phyloP scores from a whole-genome alignment of 202 grass and related monocot species.

The Zoysia matrella region DNA sequence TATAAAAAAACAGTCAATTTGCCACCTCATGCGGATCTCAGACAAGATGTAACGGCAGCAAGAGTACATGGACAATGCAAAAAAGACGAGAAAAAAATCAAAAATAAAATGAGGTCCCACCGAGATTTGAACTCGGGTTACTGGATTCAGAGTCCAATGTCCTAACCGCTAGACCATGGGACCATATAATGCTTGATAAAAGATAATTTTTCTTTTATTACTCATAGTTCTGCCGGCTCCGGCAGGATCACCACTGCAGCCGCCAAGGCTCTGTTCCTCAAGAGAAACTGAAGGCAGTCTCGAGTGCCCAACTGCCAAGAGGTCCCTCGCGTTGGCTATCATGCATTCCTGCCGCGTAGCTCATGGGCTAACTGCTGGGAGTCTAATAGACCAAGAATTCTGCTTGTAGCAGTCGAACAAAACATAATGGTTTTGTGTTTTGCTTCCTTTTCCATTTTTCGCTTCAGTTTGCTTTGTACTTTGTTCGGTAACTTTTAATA shows the following conservation, averaged over 20 bases:
- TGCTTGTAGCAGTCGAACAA: background rate
- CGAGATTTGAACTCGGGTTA: no score
- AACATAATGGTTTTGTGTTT: no score
- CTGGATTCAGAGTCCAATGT: background rate
- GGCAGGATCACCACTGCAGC: no score
- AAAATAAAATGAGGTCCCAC: background rate
- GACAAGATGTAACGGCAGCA: background rate
- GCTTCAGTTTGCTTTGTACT: no score
- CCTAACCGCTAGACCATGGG: constrained; percentile 15
- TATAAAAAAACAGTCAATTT: background rate
- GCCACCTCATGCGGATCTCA: no score
- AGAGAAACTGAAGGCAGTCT: background rate
- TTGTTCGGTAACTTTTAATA: no score
- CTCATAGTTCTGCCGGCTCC: no score
- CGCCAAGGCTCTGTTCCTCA: background rate
- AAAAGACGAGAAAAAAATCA: background rate
- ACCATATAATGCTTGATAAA: background rate
- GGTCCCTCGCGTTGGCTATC: background rate
- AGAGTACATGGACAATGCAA: background rate
- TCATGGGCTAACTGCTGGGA: no score
- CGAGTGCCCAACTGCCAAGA: no score
- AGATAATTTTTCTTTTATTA: no score
- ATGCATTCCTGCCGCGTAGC: background rate
- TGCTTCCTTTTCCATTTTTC: no score
- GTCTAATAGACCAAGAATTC: no score